phyloP scores from a whole-genome alignment of 1,139 yeast species.

The Saccharomyces hybrid region DNA sequence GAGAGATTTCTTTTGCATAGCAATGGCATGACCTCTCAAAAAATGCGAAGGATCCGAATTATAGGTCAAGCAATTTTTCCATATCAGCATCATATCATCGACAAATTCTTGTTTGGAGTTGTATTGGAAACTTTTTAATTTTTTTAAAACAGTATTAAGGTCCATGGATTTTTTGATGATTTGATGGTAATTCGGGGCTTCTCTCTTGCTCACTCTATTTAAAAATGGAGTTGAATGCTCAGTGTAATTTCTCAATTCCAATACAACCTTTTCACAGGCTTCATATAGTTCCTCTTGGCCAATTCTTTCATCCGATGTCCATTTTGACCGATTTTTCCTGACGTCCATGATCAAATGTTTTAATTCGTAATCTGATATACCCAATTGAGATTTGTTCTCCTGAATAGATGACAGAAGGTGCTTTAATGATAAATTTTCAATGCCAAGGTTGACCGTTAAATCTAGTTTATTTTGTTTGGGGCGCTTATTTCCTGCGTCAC shows the following conservation, averaged over 20 bases:
- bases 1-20: slow-evolving; percentile 87
- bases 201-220: slow-evolving; percentile 90
- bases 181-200: slow-evolving; percentile 92
- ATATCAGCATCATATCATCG: slow-evolving; percentile 86
- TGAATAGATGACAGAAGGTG: slow-evolving; percentile 76
- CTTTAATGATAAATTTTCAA: slow-evolving; percentile 74
- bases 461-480: slow-evolving; percentile 18
- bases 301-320: slow-evolving; percentile 90
- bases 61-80: slow-evolving; percentile 90
- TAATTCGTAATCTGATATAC: slow-evolving; percentile 77
- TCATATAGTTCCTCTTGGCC: slow-evolving; percentile 98
- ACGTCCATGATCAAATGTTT: slow-evolving; percentile 85
- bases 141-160: slow-evolving; percentile 86
- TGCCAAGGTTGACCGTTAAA: slow-evolving; percentile 54
- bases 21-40: slow-evolving; percentile 82
- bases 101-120: slow-evolving; percentile 82
- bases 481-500: slow-evolving; percentile 6
- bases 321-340: slow-evolving; percentile 87
- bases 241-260: slow-evolving; percentile 83
- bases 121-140: slow-evolving; percentile 73
- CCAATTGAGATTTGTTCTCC: slow-evolving; percentile 62
- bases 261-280: slow-evolving; percentile 91
- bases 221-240: slow-evolving; percentile 96
- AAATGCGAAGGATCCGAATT: slow-evolving; percentile 95
- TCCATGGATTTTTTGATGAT: slow-evolving; percentile 96